Evolutionary conservation across 805 yeast genomes (phyloP).

Genomic region (Teunomyces lycoperdinae): DNA sequence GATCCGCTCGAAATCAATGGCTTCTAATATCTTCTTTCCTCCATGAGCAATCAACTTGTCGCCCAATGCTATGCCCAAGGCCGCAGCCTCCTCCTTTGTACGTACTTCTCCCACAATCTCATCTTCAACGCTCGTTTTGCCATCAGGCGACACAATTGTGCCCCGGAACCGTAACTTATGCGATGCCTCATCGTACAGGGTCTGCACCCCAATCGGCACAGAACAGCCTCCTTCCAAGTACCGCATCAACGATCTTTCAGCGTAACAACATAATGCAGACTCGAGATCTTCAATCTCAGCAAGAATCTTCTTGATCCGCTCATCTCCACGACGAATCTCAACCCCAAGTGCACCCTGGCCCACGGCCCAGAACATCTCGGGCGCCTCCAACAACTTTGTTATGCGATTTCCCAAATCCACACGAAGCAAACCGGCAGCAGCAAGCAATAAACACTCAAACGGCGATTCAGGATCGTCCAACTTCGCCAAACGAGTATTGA

Average conservation of each 20-base stretch:
- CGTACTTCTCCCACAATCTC: slow-evolving; percentile 37
- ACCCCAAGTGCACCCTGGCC: slow-evolving; percentile 99
- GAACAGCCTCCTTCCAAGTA: slow-evolving; percentile 96
- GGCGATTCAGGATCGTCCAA: slow-evolving; percentile 68
- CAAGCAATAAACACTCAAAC: slow-evolving; percentile 75
- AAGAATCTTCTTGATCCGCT: slow-evolving; percentile 55
- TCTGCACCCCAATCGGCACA: slow-evolving; percentile 90
- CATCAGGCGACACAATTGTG: slow-evolving; percentile 83
- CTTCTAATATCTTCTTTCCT: slow-evolving; percentile 78
- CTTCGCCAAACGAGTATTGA: slow-evolving; percentile 76
- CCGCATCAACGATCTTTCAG: slow-evolving; percentile 86
- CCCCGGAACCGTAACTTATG: slow-evolving; percentile 56
- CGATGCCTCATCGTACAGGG: slow-evolving; percentile 47
- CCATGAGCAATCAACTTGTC: slow-evolving; percentile 65
- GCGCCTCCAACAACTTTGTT: slow-evolving; percentile 63
- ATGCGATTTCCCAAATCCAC: slow-evolving; percentile 72
- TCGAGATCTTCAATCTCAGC: slow-evolving; percentile 60
- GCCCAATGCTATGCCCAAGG: slow-evolving; percentile 71
- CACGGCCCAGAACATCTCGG: slow-evolving; percentile 91
- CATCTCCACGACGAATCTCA: slow-evolving; percentile 76
- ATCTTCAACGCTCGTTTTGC: slow-evolving; percentile 64
- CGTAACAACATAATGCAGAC: slow-evolving; percentile 73
- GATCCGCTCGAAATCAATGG: slow-evolving; percentile 69
- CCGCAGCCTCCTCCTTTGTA: slow-evolving; percentile 58
- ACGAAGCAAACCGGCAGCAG: slow-evolving; percentile 88